Conservation (phyloP, 768 basidiomycete species). For the Tulasnella sp. region DNA sequence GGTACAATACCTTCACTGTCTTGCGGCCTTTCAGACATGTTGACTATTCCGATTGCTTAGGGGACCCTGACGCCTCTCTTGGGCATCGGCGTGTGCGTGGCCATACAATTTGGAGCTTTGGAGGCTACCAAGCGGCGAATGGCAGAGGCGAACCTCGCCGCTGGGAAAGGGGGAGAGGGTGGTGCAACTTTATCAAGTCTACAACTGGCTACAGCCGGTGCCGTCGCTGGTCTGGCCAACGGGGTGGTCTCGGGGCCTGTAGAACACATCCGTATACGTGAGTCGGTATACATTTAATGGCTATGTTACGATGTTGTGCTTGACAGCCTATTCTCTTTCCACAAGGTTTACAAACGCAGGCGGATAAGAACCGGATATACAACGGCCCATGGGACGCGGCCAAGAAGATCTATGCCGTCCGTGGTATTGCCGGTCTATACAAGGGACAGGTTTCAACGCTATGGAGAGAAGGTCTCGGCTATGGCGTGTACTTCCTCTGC, state of each 20-base stretch:
- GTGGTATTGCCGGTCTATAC: slow-evolving; percentile 78
- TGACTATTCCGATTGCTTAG: slow-evolving; percentile 29
- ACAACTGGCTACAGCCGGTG: slow-evolving; percentile 69
- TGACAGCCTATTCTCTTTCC: neutral
- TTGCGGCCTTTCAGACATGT: too few relatives aligned
- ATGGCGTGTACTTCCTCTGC: slow-evolving; percentile 79
- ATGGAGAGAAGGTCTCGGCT: slow-evolving; percentile 68
- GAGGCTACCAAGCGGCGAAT: slow-evolving; percentile 79
- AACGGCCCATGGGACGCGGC: slow-evolving; percentile 81
- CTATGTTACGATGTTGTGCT: neutral
- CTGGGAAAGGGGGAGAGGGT: slow-evolving; percentile 52
- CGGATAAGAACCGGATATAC: slow-evolving; percentile 62
- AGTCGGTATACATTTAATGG: slow-evolving; percentile 24
- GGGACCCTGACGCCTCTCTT: slow-evolving; percentile 83
- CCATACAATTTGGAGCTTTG: slow-evolving; percentile 88
- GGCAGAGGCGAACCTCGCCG: slow-evolving; percentile 44
- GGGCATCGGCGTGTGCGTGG: slow-evolving; percentile 89
- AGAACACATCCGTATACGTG: slow-evolving; percentile 94
- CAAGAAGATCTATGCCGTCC: slow-evolving; percentile 60
- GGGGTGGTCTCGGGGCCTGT: slow-evolving; percentile 91
- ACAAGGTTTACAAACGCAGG: slow-evolving; percentile 93
- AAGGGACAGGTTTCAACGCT: slow-evolving; percentile 89
- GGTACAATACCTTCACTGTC: slow-evolving; percentile 41
- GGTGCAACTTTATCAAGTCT: slow-evolving; percentile 45
- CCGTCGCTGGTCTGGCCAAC: slow-evolving; percentile 80